Conservation (phyloP, 371 early-diverging fungal genomes). For the Umbelopsis sp. region DNA sequence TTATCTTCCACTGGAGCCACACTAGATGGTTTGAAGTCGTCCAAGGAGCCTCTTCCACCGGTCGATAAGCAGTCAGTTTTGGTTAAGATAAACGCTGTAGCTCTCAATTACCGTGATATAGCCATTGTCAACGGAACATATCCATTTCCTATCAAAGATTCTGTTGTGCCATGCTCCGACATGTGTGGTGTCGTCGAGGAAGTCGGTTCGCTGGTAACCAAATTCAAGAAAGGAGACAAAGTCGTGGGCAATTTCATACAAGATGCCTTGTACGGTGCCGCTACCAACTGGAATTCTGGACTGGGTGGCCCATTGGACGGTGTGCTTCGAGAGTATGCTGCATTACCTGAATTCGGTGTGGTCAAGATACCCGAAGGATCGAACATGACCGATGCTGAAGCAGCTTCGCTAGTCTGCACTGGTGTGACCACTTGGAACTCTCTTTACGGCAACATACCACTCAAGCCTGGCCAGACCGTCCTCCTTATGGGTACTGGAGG, state of each 20-base stretch:
- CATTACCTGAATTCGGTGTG: constrained; percentile 17
- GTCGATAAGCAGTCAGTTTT: constrained; percentile 20
- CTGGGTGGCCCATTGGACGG: constrained; percentile 19
- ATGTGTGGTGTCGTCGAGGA: constrained; percentile 24
- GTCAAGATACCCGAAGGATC: constrained; percentile 25
- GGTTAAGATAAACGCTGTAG: constrained; percentile 27
- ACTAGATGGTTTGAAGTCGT: background rate
- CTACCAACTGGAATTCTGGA: background rate
- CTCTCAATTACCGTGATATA: constrained; percentile 32
- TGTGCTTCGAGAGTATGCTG: constrained; percentile 22
- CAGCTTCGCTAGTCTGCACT: constrained; percentile 28
- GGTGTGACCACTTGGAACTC: constrained; percentile 25
- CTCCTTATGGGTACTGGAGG: constrained; percentile 27
- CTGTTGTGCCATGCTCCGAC: constrained; percentile 26
- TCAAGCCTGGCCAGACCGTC: constrained; percentile 25
- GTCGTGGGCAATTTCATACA: constrained; percentile 25
- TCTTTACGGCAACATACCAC: constrained; percentile 14
- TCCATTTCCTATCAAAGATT: background rate
- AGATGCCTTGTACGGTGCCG: constrained; percentile 18
- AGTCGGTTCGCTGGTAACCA: constrained; percentile 22
- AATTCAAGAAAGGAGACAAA: constrained; percentile 27
- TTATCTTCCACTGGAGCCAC: background rate
- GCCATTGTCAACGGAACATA: constrained; percentile 18
- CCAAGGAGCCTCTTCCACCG: background rate
- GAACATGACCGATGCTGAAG: constrained; percentile 24